Conservation (phyloP, 2,329 filamentous ascomycete genomes). For the Macrophomina tecta region DNA sequence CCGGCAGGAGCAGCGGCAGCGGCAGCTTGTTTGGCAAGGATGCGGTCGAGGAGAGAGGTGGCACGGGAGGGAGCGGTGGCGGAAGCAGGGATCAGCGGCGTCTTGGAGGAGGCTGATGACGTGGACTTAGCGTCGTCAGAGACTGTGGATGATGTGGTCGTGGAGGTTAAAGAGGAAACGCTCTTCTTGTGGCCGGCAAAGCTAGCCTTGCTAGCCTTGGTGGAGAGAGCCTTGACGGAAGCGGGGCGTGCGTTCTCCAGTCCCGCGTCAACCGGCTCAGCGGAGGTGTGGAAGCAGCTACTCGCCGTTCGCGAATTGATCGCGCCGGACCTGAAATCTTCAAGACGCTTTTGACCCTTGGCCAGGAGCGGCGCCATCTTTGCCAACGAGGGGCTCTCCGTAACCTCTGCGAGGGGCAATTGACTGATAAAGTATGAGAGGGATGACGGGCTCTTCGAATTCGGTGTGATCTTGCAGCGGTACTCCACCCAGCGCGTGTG, state of each 20-base stretch:
- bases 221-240: conserved; percentile 3
- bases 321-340: conserved; percentile 70
- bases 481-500: conserved; percentile 53
- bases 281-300: not conserved
- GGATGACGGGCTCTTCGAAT: conserved; percentile 37
- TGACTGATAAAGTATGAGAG: conserved; percentile 64
- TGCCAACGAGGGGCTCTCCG: conserved; percentile 57
- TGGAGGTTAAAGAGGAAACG: not conserved
- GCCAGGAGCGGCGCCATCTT: conserved; percentile 64
- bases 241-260: conserved; percentile 4
- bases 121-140: conserved; percentile 24
- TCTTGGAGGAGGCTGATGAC: conserved; percentile 23
- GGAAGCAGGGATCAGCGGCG: conserved; percentile 34
- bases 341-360: conserved; percentile 72
- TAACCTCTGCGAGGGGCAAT: conserved; percentile 63
- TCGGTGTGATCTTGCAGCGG: conserved; percentile 49
- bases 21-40: conserved; percentile 56
- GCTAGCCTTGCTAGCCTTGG: conserved; percentile 20
- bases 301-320: conserved; percentile 33
- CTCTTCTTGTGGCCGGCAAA: conserved; percentile 5
- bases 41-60: conserved; percentile 56
- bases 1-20: conserved; percentile 45
- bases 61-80: conserved; percentile 44
- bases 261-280: not conserved
- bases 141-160: not conserved